Base-by-base conservation (phyloP, 805 yeast species). In the Wickerhamiella australiensis region DNA sequence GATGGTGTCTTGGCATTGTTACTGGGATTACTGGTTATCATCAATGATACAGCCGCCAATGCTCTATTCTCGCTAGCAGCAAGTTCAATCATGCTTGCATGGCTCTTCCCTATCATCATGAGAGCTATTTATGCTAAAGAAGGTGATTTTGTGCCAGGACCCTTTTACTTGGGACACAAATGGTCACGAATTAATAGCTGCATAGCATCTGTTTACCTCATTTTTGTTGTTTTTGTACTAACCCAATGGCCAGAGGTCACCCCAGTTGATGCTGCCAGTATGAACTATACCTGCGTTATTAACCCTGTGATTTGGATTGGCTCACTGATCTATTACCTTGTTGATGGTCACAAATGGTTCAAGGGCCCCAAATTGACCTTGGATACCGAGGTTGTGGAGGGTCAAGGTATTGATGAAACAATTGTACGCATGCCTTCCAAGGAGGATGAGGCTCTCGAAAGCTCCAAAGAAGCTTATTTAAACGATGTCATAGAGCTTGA, bases 241-340 rank as follows among this genome's bases (percentile, higher is more conserved):
- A 68, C 74, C 41, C 77, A 78, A 80, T 74, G 82, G 68, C 90
- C 92, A 18, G 48, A 57, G 0, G 64, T 62, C 27, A 53, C 56
- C n/a, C 75, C 73, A 3, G 54, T 50, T 11, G 53, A 58, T 20
- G 47, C 53, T 23, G 65, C 66, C 23, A 65, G 76, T 21, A 81
- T 81, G 88, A 82, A 82, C 64, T 82, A 82, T 61, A 78, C 86
- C 0, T 72, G 71, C 54, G 85, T 76, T 1, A 76, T 82, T 54
- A 79, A 77, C 21, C 73, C 74, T 23, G 79, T 80, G 3, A 72
- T 76, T 18, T 77, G 82, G 81, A 54, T 75, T 4, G 62, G 78
- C 11, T 69, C 82, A 0, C 55, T 71, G 49, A 48, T 71, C 1
- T 79, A 79, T 61, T 79, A 75, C 61, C 68, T 61, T 52, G 62